Conservation (phyloP, 2,329 filamentous ascomycete species). For the Pyrenophora seminiperda region DNA sequence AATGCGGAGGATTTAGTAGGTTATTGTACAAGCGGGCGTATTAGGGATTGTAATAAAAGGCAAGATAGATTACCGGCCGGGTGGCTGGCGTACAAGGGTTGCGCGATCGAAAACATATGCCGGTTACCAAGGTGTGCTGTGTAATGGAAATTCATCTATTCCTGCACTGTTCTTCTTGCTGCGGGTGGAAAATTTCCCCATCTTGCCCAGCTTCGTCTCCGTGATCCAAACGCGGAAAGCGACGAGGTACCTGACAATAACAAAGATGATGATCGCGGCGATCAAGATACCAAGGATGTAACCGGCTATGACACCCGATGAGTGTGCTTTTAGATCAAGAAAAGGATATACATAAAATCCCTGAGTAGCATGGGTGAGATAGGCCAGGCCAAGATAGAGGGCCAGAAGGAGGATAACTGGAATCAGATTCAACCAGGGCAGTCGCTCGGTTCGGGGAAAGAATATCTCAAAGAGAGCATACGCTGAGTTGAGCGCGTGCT, state of each 20-base stretch:
- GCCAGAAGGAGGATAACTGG: constrained; percentile 72
- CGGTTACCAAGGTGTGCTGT: constrained; percentile 27
- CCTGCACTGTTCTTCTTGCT: constrained; percentile 18
- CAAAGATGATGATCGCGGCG: constrained; percentile 49
- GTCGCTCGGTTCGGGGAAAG: constrained; percentile 67
- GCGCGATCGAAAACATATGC: background rate
- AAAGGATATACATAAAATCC: constrained; percentile 80
- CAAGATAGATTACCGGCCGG: background rate
- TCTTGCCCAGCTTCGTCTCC: constrained; percentile 52
- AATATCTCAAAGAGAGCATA: constrained; percentile 79
- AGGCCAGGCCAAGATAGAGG: constrained; percentile 75
- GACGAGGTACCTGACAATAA: constrained; percentile 50
- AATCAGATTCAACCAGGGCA: constrained; percentile 68
- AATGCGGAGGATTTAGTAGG: background rate
- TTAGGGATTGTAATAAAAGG: background rate
- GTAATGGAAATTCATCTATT: constrained; percentile 27
- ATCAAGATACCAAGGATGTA: constrained; percentile 62
- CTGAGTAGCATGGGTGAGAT: constrained; percentile 70
- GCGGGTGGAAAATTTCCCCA: constrained; percentile 42
- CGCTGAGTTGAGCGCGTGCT: constrained; percentile 74
- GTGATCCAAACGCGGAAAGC: constrained; percentile 49
- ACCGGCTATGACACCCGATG: constrained; percentile 63
- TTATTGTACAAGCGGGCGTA: constrained; percentile 1
- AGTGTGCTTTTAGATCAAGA: constrained; percentile 62
- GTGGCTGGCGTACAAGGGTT: background rate